Evolutionary conservation across 2,329 filamentous ascomycete genomes (phyloP).

Genomic region (Lachnellula hyalina): DNA sequence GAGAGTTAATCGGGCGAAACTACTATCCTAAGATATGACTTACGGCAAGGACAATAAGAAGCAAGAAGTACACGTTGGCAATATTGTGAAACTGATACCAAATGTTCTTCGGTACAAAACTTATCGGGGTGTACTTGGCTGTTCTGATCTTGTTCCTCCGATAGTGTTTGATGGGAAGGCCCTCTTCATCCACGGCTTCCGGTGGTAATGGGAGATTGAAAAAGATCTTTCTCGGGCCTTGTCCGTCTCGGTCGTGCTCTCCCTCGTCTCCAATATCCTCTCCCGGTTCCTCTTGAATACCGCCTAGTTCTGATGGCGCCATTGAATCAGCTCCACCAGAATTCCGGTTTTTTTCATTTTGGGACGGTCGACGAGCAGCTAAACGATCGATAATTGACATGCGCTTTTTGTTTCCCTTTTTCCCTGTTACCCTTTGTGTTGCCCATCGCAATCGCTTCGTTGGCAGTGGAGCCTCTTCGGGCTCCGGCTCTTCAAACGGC

Average conservation of each 20-base stretch:
- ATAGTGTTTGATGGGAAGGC: conserved; percentile 63
- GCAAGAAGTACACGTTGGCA: conserved; percentile 97
- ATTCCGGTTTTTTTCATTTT: conserved; percentile 65
- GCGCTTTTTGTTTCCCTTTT: conserved; percentile 73
- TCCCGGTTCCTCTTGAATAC: conserved; percentile 25
- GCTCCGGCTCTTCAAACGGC: conserved; percentile 20
- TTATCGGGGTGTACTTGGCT: conserved; percentile 92
- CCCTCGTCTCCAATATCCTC: conserved; percentile 25
- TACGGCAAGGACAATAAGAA: conserved; percentile 91
- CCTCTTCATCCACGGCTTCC: conserved; percentile 73
- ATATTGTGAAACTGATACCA: conserved; percentile 99
- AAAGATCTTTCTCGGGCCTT: conserved; percentile 57
- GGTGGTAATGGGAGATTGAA: conserved; percentile 81
- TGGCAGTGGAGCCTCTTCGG: conserved; percentile 47
- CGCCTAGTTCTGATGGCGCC: conserved; percentile 30
- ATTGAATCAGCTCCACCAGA: conserved; percentile 35
- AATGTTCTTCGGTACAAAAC: conserved; percentile 93
- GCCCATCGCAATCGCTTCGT: conserved; percentile 90
- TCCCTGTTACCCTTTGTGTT: conserved; percentile 77
- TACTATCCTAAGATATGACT: conserved; percentile 36
- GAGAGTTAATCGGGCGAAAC: conserved; percentile 22
- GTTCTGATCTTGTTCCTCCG: conserved; percentile 95
- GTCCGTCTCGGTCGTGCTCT: conserved; percentile 35
- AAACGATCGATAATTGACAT: conserved; percentile 71
- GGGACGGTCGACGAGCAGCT: conserved; percentile 47